phyloP scores from a whole-genome alignment of 208 protist genomes.

The Acanthamoeba sp. region DNA sequence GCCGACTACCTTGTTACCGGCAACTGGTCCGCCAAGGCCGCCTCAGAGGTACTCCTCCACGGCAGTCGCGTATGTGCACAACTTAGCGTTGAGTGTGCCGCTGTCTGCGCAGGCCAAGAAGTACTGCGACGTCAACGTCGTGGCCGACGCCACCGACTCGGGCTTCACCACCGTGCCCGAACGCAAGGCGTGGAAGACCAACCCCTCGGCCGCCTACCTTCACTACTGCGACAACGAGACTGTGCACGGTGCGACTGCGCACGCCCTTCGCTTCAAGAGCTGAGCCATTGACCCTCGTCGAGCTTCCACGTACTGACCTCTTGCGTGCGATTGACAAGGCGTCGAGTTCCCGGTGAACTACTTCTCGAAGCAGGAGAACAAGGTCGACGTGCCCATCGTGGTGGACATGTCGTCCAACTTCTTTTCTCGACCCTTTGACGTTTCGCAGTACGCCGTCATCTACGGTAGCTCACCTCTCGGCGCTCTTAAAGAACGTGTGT shows the following conservation, averaged over 20 bases:
- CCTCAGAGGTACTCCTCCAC: constrained; percentile 84
- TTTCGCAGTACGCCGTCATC: constrained; percentile 59
- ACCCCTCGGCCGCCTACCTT: constrained; percentile 85
- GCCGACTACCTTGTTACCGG: constrained; percentile 92
- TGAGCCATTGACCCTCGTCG: too few species aligned
- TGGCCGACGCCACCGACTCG: constrained; percentile 68
- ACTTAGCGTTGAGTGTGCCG: too few species aligned
- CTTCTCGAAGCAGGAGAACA: constrained; percentile 73
- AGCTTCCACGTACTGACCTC: background rate
- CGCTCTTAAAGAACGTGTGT: too few species aligned
- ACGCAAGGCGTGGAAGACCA: constrained; percentile 82
- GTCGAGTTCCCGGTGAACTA: constrained; percentile 75
- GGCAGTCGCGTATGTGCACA: too few species aligned
- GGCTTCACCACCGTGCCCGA: constrained; percentile 83
- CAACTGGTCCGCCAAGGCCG: constrained; percentile 91
- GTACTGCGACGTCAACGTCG: constrained; percentile 87
- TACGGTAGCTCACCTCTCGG: constrained; percentile 38
- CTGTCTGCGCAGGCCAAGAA: constrained; percentile 79
- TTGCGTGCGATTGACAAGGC: constrained; percentile 33
- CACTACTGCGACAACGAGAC: constrained; percentile 93
- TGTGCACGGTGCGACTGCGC: constrained; percentile 87
- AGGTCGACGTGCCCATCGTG: constrained; percentile 85
- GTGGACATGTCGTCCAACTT: constrained; percentile 93
- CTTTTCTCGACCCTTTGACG: constrained; percentile 81
- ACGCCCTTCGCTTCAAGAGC: background rate